These are phyloP conservation scores for Macadamia tetraphylla DNA, from an alignment of 164 flowering plant genomes.

Conservation along the genomic window DNA sequence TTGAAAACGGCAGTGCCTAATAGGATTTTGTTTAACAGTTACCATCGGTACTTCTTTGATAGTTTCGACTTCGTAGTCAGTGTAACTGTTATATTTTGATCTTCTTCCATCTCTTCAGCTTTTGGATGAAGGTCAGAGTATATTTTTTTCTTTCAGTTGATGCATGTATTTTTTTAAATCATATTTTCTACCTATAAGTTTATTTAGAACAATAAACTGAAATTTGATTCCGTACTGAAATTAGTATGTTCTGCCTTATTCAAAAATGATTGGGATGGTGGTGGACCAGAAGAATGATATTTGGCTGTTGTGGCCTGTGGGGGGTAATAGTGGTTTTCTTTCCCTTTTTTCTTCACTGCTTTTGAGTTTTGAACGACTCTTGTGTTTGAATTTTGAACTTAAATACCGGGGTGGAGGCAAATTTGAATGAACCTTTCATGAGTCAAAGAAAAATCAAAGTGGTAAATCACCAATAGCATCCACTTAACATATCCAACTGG, in stretches of 20 bases:
- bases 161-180: neutral
- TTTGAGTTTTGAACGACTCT: too few relatives aligned
- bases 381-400: too few relatives aligned
- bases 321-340: too few relatives aligned
- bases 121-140: constrained; percentile 3
- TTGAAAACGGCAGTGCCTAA: constrained; percentile 26
- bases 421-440: too few relatives aligned
- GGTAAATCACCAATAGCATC: too few relatives aligned
- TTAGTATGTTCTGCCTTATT: neutral
- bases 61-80: neutral
- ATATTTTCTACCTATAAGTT: constrained; percentile 5
- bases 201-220: constrained; percentile 12
- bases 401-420: too few relatives aligned
- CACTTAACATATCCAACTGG: too few relatives aligned
- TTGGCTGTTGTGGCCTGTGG: too few relatives aligned
- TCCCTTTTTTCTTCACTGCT: too few relatives aligned
- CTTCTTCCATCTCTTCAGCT: neutral
- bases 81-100: neutral
- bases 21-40: neutral
- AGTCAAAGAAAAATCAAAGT: too few relatives aligned
- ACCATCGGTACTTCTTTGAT: neutral
- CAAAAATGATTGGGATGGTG: neutral
- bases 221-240: neutral
- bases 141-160: constrained; percentile 8
- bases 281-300: too few relatives aligned